phyloP scores from a whole-genome alignment of 176 grass and related monocot species.

The Carex littledalei region DNA sequence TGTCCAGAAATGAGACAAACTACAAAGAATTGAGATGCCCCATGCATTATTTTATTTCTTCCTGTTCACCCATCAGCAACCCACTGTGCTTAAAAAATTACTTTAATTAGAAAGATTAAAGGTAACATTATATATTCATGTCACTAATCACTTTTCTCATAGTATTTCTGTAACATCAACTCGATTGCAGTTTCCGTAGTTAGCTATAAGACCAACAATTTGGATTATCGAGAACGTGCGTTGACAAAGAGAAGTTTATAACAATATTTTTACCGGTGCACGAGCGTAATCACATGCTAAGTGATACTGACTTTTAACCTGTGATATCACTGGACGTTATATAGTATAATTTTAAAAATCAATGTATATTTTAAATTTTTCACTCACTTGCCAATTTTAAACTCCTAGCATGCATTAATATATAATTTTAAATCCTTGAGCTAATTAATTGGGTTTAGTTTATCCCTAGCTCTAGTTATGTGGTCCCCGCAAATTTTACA shows the following conservation, averaged over 20 bases:
- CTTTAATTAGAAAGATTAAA: constrained; percentile 26
- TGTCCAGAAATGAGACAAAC: background rate
- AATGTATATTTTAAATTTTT: background rate
- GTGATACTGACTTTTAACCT: background rate
- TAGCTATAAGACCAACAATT: background rate
- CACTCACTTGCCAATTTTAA: constrained; percentile 7
- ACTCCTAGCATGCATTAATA: background rate
- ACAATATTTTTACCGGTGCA: background rate
- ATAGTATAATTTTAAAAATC: background rate
- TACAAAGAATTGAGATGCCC: constrained; percentile 1
- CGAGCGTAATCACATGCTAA: background rate
- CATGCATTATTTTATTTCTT: constrained; percentile 13
- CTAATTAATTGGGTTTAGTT: background rate
- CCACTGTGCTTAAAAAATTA: background rate
- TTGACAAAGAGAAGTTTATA: background rate
- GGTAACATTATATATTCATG: background rate
- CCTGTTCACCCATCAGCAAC: constrained; percentile 9
- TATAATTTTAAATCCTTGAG: background rate
- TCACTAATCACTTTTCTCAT: background rate
- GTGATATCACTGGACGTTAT: background rate
- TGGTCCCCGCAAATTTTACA: background rate
- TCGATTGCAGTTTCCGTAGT: background rate
- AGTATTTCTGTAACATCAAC: constrained; percentile 4
- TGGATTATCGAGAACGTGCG: background rate
- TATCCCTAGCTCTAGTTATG: background rate